These are phyloP conservation scores for Angomonas ambiguus DNA, from an alignment of 208 protist species.

Conservation along the genomic window DNA sequence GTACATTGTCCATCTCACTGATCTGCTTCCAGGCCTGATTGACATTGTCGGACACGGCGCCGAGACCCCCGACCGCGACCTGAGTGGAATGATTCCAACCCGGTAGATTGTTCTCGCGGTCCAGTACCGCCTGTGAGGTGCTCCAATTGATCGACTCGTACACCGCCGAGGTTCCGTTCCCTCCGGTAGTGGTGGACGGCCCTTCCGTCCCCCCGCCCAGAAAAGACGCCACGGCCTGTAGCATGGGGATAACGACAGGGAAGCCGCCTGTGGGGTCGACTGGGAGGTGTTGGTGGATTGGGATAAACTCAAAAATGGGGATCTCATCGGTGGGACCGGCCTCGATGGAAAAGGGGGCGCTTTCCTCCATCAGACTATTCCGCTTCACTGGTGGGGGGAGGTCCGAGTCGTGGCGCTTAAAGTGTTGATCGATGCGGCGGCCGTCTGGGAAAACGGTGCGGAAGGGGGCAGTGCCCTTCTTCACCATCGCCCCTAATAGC, in stretches of 20 bases:
- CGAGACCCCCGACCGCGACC: constrained; percentile 7
- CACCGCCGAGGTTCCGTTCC: not conserved
- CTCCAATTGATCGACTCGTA: constrained; percentile 5
- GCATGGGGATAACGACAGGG: constrained; percentile 39
- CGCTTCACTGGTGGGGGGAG: constrained; percentile 1
- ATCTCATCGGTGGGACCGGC: constrained; percentile 21
- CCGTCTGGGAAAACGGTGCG: constrained; percentile 30
- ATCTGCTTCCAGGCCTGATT: not conserved
- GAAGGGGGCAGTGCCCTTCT: constrained; percentile 38
- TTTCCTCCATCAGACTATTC: constrained; percentile 1
- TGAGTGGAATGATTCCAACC: constrained; percentile 22
- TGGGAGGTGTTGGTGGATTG: constrained; percentile 56
- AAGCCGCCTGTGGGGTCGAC: constrained; percentile 33
- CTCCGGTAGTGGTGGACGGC: not conserved
- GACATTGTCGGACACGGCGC: constrained; percentile 1
- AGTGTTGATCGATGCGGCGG: constrained; percentile 34
- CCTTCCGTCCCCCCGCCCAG: not conserved
- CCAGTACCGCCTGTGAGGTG: constrained; percentile 16
- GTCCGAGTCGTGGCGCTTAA: constrained; percentile 13
- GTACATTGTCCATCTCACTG: constrained; percentile 9
- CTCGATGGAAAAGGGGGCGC: constrained; percentile 18
- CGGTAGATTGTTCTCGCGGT: constrained; percentile 34
- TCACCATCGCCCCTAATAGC: constrained; percentile 49
- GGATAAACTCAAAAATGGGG: constrained; percentile 46
- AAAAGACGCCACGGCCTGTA: constrained; percentile 37